phyloP scores from a whole-genome alignment of 2,329 filamentous ascomycete species.

The Pseudocercospora pini-densiflorae region DNA sequence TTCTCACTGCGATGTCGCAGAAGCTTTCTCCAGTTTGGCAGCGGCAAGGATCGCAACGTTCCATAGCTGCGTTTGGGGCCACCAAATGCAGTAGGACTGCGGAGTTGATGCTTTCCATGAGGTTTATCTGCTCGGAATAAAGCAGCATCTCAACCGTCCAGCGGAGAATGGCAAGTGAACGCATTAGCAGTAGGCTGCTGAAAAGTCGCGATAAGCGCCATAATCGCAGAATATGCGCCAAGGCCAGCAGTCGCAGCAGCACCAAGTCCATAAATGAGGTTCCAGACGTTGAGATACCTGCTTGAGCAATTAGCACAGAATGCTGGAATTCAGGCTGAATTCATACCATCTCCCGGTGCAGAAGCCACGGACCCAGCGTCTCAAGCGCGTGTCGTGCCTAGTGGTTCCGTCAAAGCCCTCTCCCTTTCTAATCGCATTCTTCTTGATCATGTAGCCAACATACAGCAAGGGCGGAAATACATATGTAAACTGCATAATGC shows the following conservation, averaged over 20 bases:
- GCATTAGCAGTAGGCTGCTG: not conserved
- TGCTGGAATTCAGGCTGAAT: not conserved
- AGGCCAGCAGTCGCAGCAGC: not conserved
- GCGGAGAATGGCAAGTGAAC: not conserved
- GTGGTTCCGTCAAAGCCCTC: constrained; percentile 52
- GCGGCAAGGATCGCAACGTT: too few species aligned
- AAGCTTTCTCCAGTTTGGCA: too few species aligned
- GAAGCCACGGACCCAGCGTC: constrained; percentile 48
- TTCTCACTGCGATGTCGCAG: too few species aligned
- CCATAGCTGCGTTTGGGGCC: too few species aligned
- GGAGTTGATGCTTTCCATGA: too few species aligned
- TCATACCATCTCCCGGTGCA: constrained; percentile 25
- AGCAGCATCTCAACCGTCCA: not conserved
- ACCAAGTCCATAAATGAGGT: not conserved
- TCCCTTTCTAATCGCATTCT: constrained; percentile 40
- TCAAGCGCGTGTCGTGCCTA: constrained; percentile 45
- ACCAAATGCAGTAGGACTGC: too few species aligned
- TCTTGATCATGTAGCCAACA: constrained; percentile 48
- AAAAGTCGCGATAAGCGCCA: not conserved
- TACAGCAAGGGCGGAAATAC: constrained; percentile 60
- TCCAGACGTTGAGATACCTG: not conserved
- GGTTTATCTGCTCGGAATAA: not conserved
- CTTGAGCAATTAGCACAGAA: not conserved
- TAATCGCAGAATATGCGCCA: not conserved
- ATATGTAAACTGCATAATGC: constrained; percentile 63